Conservation (phyloP, 2,329 filamentous ascomycete genomes). For the Metarhizium album region DNA sequence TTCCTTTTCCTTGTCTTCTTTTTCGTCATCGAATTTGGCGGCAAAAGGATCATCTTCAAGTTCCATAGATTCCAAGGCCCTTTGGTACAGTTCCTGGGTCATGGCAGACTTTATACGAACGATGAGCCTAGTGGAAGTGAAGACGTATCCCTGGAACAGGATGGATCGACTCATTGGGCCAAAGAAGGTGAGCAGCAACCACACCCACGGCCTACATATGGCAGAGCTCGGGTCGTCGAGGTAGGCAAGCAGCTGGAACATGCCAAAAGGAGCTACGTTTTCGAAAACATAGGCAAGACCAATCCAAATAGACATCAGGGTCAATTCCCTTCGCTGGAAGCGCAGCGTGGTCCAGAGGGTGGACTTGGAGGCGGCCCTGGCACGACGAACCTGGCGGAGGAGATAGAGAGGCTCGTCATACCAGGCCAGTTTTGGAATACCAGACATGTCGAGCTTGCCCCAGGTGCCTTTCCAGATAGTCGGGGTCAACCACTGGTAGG, state of each 20-base stretch:
- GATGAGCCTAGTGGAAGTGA: constrained; percentile 43
- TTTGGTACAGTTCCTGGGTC: constrained; percentile 47
- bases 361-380: constrained; percentile 29
- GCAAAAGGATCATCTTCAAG: constrained; percentile 42
- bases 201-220: constrained; percentile 38
- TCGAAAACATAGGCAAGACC: constrained; percentile 30
- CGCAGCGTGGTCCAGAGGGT: constrained; percentile 35
- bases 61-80: constrained; percentile 44
- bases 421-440: constrained; percentile 40
- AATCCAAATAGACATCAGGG: constrained; percentile 34
- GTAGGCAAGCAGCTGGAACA: constrained; percentile 43
- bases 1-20: constrained; percentile 16
- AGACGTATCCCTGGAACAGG: constrained; percentile 46
- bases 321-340: constrained; percentile 31
- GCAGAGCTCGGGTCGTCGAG: constrained; percentile 34
- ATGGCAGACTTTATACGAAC: constrained; percentile 46
- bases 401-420: constrained; percentile 43
- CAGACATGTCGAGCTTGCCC: constrained; percentile 32
- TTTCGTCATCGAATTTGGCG: constrained; percentile 15
- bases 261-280: constrained; percentile 40
- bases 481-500: constrained; percentile 39
- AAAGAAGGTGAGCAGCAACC: constrained; percentile 42
- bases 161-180: constrained; percentile 38
- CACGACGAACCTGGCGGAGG: constrained; percentile 30
- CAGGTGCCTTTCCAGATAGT: constrained; percentile 36